These are phyloP conservation scores for Hymenoscyphus fructigenus DNA, from an alignment of 2,329 filamentous ascomycete genomes.

Conservation along the genomic window DNA sequence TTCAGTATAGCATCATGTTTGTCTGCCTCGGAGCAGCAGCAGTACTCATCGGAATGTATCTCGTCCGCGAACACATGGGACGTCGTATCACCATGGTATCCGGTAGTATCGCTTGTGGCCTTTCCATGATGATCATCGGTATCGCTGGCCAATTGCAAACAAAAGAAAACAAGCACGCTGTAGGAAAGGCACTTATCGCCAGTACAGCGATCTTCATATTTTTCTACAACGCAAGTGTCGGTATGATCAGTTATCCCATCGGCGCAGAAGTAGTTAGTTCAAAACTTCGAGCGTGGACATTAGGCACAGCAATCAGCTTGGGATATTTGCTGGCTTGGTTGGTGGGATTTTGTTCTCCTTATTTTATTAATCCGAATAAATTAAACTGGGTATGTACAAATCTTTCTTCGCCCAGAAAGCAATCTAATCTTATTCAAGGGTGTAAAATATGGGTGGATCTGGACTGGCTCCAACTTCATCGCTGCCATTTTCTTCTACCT, in stretches of 20 bases:
- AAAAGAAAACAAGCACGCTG: conserved; percentile 24
- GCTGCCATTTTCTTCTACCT: conserved; percentile 40
- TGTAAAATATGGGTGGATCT: conserved; percentile 42
- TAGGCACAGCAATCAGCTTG: conserved; percentile 44
- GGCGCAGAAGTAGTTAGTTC: conserved; percentile 37
- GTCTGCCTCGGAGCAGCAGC: conserved; percentile 38
- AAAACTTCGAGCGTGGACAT: conserved; percentile 47
- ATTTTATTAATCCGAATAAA: conserved; percentile 40
- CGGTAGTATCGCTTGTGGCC: conserved; percentile 36
- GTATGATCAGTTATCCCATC: conserved; percentile 20
- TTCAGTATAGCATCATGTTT: conserved; percentile 39
- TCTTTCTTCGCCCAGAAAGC: conserved; percentile 22
- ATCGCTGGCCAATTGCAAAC: conserved; percentile 36
- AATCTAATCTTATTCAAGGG: conserved; percentile 29
- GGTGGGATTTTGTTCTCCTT: conserved; percentile 37
- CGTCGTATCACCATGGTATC: conserved; percentile 37
- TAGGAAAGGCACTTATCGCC: conserved; percentile 35
- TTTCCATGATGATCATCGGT: conserved; percentile 38
- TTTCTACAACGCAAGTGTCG: conserved; percentile 39
- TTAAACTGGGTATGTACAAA: conserved; percentile 34
- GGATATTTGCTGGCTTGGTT: conserved; percentile 39
- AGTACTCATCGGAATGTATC: conserved; percentile 35
- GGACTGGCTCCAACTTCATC: conserved; percentile 39
- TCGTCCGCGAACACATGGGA: conserved; percentile 34
- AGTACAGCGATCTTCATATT: conserved; percentile 38